These are phyloP conservation scores for Chloranthus sessilifolius DNA, from an alignment of 164 flowering plant species.

Conservation along the genomic window DNA sequence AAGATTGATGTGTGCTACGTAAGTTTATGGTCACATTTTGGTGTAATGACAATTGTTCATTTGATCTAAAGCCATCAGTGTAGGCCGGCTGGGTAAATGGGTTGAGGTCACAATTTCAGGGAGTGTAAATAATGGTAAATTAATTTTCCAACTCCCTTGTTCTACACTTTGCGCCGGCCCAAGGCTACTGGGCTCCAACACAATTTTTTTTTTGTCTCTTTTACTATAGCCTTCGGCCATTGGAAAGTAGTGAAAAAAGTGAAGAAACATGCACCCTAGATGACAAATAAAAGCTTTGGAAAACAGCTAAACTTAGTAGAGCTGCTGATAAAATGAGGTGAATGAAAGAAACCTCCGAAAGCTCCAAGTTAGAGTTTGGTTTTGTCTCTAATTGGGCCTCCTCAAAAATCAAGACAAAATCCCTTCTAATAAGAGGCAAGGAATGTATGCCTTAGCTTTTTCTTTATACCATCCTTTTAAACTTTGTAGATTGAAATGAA, in stretches of 20 bases:
- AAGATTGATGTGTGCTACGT: no score
- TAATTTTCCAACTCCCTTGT: constrained; percentile 7
- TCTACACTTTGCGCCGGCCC: constrained; percentile 39
- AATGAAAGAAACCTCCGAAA: constrained; percentile 23
- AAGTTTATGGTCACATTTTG: no score
- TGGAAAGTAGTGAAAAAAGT: neutral
- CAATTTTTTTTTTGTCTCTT: neutral
- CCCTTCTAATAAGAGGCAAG: no score
- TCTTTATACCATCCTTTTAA: neutral
- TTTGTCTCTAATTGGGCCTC: constrained; percentile 21
- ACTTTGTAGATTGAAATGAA: neutral
- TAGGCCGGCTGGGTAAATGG: no score
- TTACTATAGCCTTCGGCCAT: neutral
- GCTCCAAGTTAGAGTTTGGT: neutral
- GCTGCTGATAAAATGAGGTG: constrained; percentile 3
- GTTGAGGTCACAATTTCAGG: no score
- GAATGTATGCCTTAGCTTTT: no score
- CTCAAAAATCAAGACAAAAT: constrained; percentile 11
- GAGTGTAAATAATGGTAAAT: no score
- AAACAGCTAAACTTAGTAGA: constrained; percentile 18
- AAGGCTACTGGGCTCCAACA: constrained; percentile 21
- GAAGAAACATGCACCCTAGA: constrained; percentile 8
- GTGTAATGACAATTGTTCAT: no score
- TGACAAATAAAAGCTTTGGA: constrained; percentile 16
- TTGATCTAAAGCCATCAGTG: no score